Evolutionary conservation across 2,329 filamentous ascomycete genomes (phyloP), one percentile per base, ranked within the genome.

Genomic region (Aquanectria penicillioides): DNA sequence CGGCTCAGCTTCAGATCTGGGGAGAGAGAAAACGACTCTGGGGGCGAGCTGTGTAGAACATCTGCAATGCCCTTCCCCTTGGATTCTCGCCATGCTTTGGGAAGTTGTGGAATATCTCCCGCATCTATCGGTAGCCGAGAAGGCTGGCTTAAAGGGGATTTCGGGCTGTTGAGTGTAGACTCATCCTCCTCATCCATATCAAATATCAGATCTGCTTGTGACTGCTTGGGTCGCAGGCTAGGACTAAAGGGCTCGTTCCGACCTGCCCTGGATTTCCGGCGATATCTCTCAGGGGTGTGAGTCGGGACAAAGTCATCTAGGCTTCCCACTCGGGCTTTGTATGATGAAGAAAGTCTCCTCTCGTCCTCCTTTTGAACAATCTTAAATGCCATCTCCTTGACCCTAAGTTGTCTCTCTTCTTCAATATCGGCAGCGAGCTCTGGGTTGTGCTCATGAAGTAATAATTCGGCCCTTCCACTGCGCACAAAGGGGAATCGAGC

Each of bases 141-240:
- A 3, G 66, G 61, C 23, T 66, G 61, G 6, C 61, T 55, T 11
- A 54, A 48, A 11, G 70, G 67, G 8, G 71, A 72, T 11, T 51
- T 44, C 3, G 76, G 73, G 44, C 74, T 78, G 22, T 63, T 61
- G 7, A 65, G 54, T 1, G 64, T 66, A 6, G 73, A 68, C 0
- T 69, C 63, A 9, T 82, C 83, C 37, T 93, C 92, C 31, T 96
- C 93, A 57, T 97, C 94, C 93, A 97, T 97, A 64, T 92, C 88
- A 71, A 97, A 97, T 74, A 97, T 97, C 52, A 97, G 82, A 66
- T 97, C 94, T 31, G 83, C 83, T 1, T 83, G 80, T 0, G 90
- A 94, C 17, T 83, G 83, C 68, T 87, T 93, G 1, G 89, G 83
- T 52, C 86, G 88, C 38, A 95, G 79, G 15, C 78, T 81, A 1